Evolutionary conservation across 148 eudicot genomes (phyloP).

Genomic region (Heliosperma pusillum): DNA sequence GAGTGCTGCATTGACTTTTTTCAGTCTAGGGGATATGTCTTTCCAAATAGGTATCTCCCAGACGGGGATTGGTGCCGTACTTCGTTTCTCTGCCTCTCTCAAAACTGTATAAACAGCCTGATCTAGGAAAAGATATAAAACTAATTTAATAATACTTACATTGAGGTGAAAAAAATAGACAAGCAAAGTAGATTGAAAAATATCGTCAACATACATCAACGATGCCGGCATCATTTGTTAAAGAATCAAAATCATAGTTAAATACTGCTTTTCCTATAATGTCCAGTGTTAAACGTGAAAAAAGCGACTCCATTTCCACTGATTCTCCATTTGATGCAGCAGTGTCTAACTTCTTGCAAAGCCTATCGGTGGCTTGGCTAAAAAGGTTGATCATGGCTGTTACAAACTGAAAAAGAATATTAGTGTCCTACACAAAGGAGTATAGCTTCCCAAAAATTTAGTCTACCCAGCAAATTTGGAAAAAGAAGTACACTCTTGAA

Average conservation of each 20-base stretch:
- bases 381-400: constrained; percentile 84
- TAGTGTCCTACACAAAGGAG: constrained; percentile 6
- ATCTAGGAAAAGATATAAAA: constrained; percentile 28
- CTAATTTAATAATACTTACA: constrained; percentile 11
- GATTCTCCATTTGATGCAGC: constrained; percentile 82
- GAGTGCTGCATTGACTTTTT: constrained; percentile 78
- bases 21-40: constrained; percentile 82
- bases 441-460: not conserved
- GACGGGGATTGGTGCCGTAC: constrained; percentile 84
- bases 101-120: constrained; percentile 97
- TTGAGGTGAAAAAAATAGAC: constrained; percentile 11
- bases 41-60: constrained; percentile 99
- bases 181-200: constrained; percentile 6
- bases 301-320: constrained; percentile 97
- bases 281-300: constrained; percentile 91
- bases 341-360: constrained; percentile 75
- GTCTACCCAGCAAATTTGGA: not conserved
- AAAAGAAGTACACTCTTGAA: not conserved
- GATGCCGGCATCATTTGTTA: constrained; percentile 86
- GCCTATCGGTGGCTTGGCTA: constrained; percentile 83
- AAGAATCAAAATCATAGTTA: constrained; percentile 94
- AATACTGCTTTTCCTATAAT: constrained; percentile 95
- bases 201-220: constrained; percentile 57
- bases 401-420: constrained; percentile 57
- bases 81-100: constrained; percentile 90